Evolutionary conservation across 352 stramenopile genomes (phyloP), one percentile per base, ranked within the genome.

Genomic region (Discostella stelligera): DNA sequence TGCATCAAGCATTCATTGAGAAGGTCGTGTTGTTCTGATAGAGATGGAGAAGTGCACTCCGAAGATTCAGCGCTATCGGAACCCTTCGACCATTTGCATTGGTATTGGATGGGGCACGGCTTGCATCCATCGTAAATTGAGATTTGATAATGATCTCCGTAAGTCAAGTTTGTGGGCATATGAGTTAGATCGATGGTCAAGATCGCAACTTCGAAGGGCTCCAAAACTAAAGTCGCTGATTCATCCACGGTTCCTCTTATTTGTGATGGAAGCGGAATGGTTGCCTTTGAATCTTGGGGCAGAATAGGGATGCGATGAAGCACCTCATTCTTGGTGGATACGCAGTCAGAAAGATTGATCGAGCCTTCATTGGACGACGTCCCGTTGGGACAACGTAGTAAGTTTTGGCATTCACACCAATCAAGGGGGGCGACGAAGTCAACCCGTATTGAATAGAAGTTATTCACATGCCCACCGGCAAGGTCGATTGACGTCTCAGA

Each of bases 311-410:
- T 77, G 0, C 96, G 92, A 70, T 91, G 72, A 0, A 98, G 80
- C 6, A 98, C 89, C 76, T 98, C 94, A 25, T 95, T 86, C 4
- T 94, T 92, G 0, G 91, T 96, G 32, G 74, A 80, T 48, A 64
- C 46, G 78, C 96, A 99, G 65, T 96, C 82, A 66, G 91, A 91
- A 14, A 98, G 93, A 50, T 89, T 82, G 27, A 90, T 87, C 6
- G 92, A 90, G 0, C 94, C 93, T 30, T 83, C 63, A 5, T 69
- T 56, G 0, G 89, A 94, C 25, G 75, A 91, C 3, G 96, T 99
- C 50, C 94, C 96, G 72, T 98, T 98, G 3, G 96, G 96, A 74
- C 96, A 99, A 65, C 96, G 94, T 56, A 97, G 86, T 56, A 98
- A 83, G 37, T 94, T 83, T 64, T 97, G 88, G 68, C 96, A 99